Percentiles rank a stretch among this genome's conserved stretches.
Evolutionary conservation across 2,329 filamentous ascomycete species (phyloP).

Genomic region (Cercospora zeina): DNA sequence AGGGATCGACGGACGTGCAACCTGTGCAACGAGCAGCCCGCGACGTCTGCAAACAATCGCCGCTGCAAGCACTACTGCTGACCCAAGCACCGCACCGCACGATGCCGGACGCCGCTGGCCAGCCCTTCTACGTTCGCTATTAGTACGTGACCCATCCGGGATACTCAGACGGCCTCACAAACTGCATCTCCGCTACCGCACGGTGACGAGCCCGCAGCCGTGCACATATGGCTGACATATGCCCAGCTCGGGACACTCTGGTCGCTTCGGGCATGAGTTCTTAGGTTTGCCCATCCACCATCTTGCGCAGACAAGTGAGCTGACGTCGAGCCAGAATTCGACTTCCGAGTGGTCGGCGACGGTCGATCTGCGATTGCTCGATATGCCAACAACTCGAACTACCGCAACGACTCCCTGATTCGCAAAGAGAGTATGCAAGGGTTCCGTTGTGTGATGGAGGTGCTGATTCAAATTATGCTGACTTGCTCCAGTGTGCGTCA

Average conservation of each 20-base stretch:
- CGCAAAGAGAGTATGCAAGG: constrained; percentile 88
- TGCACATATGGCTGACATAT: constrained; percentile 17
- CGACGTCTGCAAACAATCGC: background rate
- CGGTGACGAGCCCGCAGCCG: too few species aligned
- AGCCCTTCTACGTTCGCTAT: constrained; percentile 94
- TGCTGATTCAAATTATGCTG: background rate
- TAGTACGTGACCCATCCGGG: constrained; percentile 66
- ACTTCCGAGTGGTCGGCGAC: constrained; percentile 89
- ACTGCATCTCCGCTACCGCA: background rate
- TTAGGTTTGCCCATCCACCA: constrained; percentile 62
- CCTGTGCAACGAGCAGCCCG: background rate
- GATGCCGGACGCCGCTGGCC: constrained; percentile 61
- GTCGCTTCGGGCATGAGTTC: constrained; percentile 97
- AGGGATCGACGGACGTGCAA: constrained; percentile 3
- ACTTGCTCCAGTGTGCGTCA: constrained; percentile 78
- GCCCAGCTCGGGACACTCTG: constrained; percentile 87
- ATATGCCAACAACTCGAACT: constrained; percentile 99
- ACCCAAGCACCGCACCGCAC: constrained; percentile 28
- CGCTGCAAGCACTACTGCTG: background rate
- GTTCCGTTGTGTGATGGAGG: background rate
- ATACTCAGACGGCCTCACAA: background rate
- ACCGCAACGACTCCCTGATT: constrained; percentile 96
- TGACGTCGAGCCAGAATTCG: constrained; percentile 69
- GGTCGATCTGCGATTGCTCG: constrained; percentile 89
- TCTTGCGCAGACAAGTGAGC: background rate